Percentiles rank a stretch among this genome's conserved stretches.
Evolutionary conservation across 345 rosid genomes (phyloP).

Genomic region (Brassica rapa): DNA sequence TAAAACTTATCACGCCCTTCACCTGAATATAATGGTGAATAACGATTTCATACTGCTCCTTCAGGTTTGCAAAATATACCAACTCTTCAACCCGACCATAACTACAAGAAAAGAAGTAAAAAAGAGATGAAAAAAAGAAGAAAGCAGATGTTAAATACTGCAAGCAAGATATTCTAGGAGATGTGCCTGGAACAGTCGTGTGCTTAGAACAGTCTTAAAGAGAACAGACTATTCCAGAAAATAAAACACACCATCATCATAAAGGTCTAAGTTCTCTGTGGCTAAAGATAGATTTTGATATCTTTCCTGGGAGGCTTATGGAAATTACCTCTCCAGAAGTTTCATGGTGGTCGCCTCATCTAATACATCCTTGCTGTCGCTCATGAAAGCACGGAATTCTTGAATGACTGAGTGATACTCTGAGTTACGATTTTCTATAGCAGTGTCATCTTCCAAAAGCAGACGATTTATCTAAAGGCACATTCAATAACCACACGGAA

Average conservation of each 20-base stretch:
- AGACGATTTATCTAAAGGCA: slow-evolving; percentile 70
- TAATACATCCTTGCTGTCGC: slow-evolving; percentile 94
- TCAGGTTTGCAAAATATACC: slow-evolving; percentile 91
- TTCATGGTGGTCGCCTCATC: slow-evolving; percentile 99
- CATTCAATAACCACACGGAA: background rate
- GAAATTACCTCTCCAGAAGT: slow-evolving; percentile 83
- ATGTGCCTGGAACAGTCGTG: slow-evolving; percentile 10
- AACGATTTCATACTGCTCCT: slow-evolving; percentile 92
- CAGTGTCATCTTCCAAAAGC: slow-evolving; percentile 93
- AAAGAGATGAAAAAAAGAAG: slow-evolving; percentile 9
- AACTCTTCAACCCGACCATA: slow-evolving; percentile 96
- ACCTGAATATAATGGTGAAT: slow-evolving; percentile 94
- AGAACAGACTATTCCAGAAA: slow-evolving; percentile 7
- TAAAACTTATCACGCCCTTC: slow-evolving; percentile 24
- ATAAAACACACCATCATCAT: slow-evolving; percentile 18
- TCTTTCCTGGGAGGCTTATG: slow-evolving; percentile 1
- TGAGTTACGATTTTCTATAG: slow-evolving; percentile 72
- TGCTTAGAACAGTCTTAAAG: slow-evolving; percentile 12
- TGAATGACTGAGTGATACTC: slow-evolving; percentile 80
- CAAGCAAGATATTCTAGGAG: slow-evolving; percentile 9
- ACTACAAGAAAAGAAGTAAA: slow-evolving; percentile 53
- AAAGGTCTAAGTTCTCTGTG: background rate
- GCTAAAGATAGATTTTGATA: slow-evolving; percentile 4
- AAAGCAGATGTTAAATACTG: background rate
- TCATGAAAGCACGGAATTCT: slow-evolving; percentile 92